A percentile compares a stretch with the other conserved stretches of the same genome.
Conservation (phyloP, 768 basidiomycete genomes). For the Lentinula detonsa region DNA sequence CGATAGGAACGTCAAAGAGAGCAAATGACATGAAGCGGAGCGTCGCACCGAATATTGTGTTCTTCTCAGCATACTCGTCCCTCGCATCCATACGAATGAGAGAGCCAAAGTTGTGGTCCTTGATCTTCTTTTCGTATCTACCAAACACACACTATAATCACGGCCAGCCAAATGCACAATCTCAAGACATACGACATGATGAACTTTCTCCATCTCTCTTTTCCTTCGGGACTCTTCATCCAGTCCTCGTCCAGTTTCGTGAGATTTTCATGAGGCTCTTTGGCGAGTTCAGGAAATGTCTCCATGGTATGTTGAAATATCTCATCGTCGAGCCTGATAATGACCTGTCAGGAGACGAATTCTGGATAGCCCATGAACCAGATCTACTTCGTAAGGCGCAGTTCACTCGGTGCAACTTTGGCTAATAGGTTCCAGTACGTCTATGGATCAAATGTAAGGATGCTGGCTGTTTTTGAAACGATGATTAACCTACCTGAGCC, state of each 20-base stretch:
- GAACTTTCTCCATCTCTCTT: conserved; percentile 88
- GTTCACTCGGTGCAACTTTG: conserved; percentile 66
- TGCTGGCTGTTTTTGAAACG: not conserved
- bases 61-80: conserved; percentile 83
- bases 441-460: conserved; percentile 30
- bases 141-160: not conserved
- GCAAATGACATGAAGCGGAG: not conserved
- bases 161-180: not conserved
- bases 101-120: conserved; percentile 96
- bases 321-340: conserved; percentile 77
- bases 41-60: conserved; percentile 85
- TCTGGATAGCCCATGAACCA: not conserved
- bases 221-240: conserved; percentile 86
- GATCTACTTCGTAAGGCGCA: conserved; percentile 77
- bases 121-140: conserved; percentile 86
- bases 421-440: conserved; percentile 94
- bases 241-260: conserved; percentile 77
- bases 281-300: conserved; percentile 76
- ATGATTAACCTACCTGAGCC: conserved; percentile 60
- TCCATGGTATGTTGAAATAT: conserved; percentile 73
- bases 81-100: conserved; percentile 77
- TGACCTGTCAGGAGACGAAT: conserved; percentile 1
- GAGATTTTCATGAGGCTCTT: conserved; percentile 39
- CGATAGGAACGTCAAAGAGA: conserved; percentile 2
- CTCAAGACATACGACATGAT: conserved; percentile 50